Percentiles rank a stretch among this genome's conserved stretches.
phyloP scores from a whole-genome alignment of 306 rosid genomes.

The Quercus parvula region DNA sequence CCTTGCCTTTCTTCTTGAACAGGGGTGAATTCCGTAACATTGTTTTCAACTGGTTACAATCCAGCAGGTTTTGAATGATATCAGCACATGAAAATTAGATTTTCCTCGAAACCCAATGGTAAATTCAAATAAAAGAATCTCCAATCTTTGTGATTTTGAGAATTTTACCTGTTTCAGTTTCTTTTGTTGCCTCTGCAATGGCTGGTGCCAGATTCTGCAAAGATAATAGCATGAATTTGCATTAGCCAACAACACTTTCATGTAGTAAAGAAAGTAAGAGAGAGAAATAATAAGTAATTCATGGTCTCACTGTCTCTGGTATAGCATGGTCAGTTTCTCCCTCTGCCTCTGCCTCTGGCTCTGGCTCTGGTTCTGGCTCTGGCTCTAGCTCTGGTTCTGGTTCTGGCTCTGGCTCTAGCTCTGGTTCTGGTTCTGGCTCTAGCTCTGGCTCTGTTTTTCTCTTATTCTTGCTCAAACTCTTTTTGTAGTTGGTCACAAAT shows the following conservation, averaged over 20 bases:
- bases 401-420: constrained; percentile 28
- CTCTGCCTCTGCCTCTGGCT: constrained; percentile 68
- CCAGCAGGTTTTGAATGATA: neutral
- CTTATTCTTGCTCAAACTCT: constrained; percentile 90
- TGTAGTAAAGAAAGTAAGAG: neutral
- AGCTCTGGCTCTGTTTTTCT: constrained; percentile 73
- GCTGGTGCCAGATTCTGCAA: constrained; percentile 45
- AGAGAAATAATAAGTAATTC: neutral
- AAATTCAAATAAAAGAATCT: neutral
- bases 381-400: too few species aligned
- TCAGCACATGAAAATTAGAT: neutral
- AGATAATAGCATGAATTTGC: constrained; percentile 7
- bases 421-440: neutral
- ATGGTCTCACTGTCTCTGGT: constrained; percentile 42
- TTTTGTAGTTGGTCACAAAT: constrained; percentile 85
- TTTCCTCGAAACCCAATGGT: neutral
- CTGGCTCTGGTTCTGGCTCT: constrained; percentile 2
- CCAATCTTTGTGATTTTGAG: constrained; percentile 5
- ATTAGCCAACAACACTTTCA: neutral
- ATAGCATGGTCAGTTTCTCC: constrained; percentile 44
- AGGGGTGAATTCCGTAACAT: constrained; percentile 42
- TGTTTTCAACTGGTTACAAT: constrained; percentile 47
- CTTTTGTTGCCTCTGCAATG: constrained; percentile 36
- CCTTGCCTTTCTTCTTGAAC: constrained; percentile 51
- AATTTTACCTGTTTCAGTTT: constrained; percentile 55